Evolutionary conservation across 805 yeast genomes (phyloP), one percentile per base, ranked within the genome.

Genomic region (Zygotorulaspora chibaensis): DNA sequence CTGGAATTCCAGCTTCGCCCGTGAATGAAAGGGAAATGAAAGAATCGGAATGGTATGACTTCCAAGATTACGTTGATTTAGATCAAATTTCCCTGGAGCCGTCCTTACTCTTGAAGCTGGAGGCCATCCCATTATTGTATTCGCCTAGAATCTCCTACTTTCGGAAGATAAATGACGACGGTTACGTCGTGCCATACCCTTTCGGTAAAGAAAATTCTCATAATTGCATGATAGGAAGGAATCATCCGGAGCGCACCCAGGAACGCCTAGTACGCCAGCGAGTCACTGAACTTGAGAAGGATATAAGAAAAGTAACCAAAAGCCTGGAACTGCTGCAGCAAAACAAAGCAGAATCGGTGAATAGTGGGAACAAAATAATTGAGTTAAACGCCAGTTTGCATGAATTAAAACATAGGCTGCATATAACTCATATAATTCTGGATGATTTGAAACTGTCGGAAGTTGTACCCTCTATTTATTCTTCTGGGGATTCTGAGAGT

Each of bases 51-150:
- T 89, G 96, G 96, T 70, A 79, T 39, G 95, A 88, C 57, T 65
- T 71, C 17, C 84, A 84, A 46, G 96, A 89, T 60, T 89, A 77
- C 54, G 68, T 77, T 9, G 96, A 89, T 54, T 58, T 88, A 35
- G 86, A 84, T 48, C 67, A 73, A 40, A 60, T 71, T 9, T 73
- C 76, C 4, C 53, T 70, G 1, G 61, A 68, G 4, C 68, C 58
- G 48, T 69, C 53, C 41, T 54, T 69, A 30, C 81, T 81, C 1
- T 29, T 57, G 1, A 64, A 64, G 25, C 65, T 79, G 11, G 66
- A 67, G 37, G 66, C 76, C 1, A 51, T 70, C 6, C 82, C 83
- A 0, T 69, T 79, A 31, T 61, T 73, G 43, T 69, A 53, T 39
- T 71, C 84, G 6, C 87, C 87, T 1, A 67, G 79, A 53, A 76